Conservation (phyloP, 768 basidiomycete species). For the Lactarius sp. region DNA sequence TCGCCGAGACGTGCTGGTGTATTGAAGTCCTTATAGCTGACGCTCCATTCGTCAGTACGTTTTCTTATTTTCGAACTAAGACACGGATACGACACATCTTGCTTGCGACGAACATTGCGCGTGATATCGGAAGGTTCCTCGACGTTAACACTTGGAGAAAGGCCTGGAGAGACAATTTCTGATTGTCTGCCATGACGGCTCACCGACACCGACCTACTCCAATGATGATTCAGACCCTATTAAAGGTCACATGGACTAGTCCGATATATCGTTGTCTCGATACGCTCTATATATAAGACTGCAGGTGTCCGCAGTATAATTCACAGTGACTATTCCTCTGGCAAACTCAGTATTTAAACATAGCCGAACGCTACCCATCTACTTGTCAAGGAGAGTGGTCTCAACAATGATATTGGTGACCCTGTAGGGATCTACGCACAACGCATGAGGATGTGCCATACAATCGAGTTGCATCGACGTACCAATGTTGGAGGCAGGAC, state of each 20-base stretch:
- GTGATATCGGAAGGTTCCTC: constrained; percentile 29
- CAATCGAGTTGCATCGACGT: constrained; percentile 30
- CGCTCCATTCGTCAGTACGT: not conserved
- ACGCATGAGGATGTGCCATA: not conserved
- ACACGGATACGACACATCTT: constrained; percentile 31
- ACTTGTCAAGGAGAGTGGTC: constrained; percentile 72
- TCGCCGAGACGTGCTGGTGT: constrained; percentile 52
- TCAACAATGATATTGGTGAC: constrained; percentile 88
- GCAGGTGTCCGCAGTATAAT: not conserved
- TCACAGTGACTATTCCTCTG: not conserved
- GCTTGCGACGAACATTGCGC: constrained; percentile 34
- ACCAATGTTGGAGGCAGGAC: constrained; percentile 98
- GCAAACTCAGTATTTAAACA: not conserved
- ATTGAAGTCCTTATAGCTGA: constrained; percentile 67
- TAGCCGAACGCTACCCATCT: constrained; percentile 18
- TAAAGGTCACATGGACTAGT: not conserved
- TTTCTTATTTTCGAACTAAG: not conserved
- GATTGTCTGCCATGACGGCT: constrained; percentile 21
- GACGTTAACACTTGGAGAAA: constrained; percentile 34
- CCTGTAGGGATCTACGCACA: constrained; percentile 78
- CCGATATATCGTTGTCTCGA: not conserved
- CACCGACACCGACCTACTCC: not conserved
- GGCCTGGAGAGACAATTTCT: constrained; percentile 29
- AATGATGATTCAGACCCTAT: not conserved
- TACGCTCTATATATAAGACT: too few species aligned